Conservation (phyloP, 2,329 filamentous ascomycete genomes). For the Chrysoporthe deuterocubensis region DNA sequence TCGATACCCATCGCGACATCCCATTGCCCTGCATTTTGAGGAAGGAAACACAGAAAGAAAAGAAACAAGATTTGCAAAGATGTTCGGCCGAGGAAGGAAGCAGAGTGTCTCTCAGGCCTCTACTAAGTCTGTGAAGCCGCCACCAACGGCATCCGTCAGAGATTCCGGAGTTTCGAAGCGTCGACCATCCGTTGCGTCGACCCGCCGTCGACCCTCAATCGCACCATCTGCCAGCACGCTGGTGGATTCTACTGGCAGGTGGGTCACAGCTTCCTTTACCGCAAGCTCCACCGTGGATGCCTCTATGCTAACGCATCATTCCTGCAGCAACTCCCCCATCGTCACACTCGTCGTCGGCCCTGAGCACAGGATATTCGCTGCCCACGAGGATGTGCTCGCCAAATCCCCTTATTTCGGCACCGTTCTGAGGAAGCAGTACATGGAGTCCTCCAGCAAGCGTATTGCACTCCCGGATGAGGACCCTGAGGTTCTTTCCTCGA, state of each 20-base stretch:
- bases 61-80: constrained; percentile 13
- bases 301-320: constrained; percentile 8
- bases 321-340: constrained; percentile 66
- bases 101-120: constrained; percentile 27
- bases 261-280: constrained; percentile 40
- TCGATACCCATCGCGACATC: constrained; percentile 15
- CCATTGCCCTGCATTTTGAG: background rate
- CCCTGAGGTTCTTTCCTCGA: constrained; percentile 86
- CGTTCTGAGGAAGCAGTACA: constrained; percentile 66
- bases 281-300: constrained; percentile 41
- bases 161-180: constrained; percentile 59
- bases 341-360: constrained; percentile 79
- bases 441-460: constrained; percentile 65
- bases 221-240: constrained; percentile 45
- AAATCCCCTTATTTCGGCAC: constrained; percentile 78
- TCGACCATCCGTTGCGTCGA: constrained; percentile 48
- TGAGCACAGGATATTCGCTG: constrained; percentile 85
- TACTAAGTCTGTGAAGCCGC: constrained; percentile 54
- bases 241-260: constrained; percentile 41
- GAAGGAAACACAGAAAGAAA: constrained; percentile 4
- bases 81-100: constrained; percentile 29
- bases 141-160: constrained; percentile 56
- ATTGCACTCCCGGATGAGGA: constrained; percentile 84
- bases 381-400: constrained; percentile 83
- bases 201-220: constrained; percentile 53